Evolutionary conservation across 306 rosid genomes (phyloP).

Genomic region (Cucurbita maxima): DNA sequence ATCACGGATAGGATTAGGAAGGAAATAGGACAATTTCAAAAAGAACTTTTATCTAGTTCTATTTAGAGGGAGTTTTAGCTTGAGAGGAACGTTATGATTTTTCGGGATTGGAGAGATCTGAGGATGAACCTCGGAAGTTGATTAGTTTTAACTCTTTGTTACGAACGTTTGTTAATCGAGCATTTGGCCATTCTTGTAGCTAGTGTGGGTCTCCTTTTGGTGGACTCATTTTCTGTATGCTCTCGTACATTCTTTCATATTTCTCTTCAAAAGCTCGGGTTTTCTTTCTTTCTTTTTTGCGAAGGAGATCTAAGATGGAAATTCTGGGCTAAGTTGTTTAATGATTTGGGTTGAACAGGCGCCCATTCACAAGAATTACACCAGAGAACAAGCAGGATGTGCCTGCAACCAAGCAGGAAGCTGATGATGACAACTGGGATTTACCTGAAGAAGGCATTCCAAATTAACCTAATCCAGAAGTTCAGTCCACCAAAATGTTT

Average conservation of each 20-base stretch:
- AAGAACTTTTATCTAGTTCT: no score
- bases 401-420: constrained; percentile 29
- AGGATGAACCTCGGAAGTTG: no score
- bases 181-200: neutral
- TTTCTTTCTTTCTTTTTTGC: no score
- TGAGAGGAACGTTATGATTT: no score
- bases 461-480: constrained; percentile 11
- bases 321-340: neutral
- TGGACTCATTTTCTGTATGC: no score
- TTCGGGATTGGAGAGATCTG: no score
- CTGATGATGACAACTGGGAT: constrained; percentile 79
- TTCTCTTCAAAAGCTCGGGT: no score
- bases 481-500: neutral
- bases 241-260: neutral
- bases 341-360: constrained; percentile 16
- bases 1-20: no score
- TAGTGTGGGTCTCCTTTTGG: neutral
- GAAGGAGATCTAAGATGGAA: neutral
- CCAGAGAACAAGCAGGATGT: constrained; percentile 16
- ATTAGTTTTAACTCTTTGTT: no score
- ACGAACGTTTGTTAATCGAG: no score
- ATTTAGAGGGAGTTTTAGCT: no score
- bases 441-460: constrained; percentile 42
- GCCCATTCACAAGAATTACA: constrained; percentile 13
- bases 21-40: no score